Evolutionary conservation across 192 early-diverging fungal genomes (phyloP).

Genomic region (Mortierella antarctica): DNA sequence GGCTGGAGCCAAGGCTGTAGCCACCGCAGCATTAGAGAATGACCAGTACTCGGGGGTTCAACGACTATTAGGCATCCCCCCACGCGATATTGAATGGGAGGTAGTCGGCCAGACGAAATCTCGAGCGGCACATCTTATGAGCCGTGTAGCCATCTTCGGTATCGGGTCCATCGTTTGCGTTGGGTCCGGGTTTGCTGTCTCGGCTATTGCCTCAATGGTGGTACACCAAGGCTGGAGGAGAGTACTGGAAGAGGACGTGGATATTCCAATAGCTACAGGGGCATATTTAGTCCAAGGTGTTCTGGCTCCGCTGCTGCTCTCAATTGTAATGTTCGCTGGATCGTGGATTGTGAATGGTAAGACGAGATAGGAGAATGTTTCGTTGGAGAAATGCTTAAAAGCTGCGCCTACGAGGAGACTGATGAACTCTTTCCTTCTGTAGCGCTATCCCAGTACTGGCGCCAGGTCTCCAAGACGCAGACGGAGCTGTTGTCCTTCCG

Average conservation of each 20-base stretch:
- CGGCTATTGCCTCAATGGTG: constrained; percentile 16
- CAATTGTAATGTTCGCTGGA: constrained; percentile 13
- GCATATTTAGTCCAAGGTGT: constrained; percentile 18
- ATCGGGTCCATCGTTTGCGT: neutral
- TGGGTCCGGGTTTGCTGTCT: constrained; percentile 18
- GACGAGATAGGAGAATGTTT: neutral
- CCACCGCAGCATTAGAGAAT: neutral
- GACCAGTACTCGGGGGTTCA: neutral
- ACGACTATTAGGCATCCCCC: constrained; percentile 16
- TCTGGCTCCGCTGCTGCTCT: constrained; percentile 6
- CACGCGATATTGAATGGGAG: constrained; percentile 29
- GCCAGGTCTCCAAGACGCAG: constrained; percentile 20
- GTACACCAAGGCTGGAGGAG: constrained; percentile 21
- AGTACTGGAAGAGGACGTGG: neutral
- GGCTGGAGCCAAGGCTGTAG: constrained; percentile 12
- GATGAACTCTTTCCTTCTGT: neutral
- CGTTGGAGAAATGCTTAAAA: neutral
- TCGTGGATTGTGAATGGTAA: constrained; percentile 40
- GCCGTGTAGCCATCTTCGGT: neutral
- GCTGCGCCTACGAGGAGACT: neutral
- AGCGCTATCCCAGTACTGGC: constrained; percentile 33
- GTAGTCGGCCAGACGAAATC: constrained; percentile 17
- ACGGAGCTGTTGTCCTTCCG: constrained; percentile 22
- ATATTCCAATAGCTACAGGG: neutral
- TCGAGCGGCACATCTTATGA: neutral